Evolutionary conservation across 2,329 filamentous ascomycete species (phyloP).

Genomic region (Penicillium janthinellum): DNA sequence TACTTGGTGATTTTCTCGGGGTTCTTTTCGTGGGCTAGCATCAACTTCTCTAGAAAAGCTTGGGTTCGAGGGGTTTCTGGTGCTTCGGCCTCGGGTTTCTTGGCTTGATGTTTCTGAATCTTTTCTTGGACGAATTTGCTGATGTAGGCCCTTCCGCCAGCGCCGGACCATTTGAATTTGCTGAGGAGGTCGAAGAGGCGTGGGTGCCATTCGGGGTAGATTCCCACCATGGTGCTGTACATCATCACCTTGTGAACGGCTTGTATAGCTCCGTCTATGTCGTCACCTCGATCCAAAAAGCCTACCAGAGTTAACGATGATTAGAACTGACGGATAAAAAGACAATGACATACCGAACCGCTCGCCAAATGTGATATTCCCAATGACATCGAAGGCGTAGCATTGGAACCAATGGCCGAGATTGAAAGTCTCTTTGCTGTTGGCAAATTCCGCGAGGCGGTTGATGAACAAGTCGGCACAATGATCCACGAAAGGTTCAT

Average conservation of each 20-base stretch:
- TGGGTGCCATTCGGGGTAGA: conserved; percentile 47
- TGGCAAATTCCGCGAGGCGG: conserved; percentile 43
- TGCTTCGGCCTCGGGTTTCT: conserved; percentile 5
- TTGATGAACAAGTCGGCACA: conserved; percentile 47
- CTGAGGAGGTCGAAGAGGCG: conserved; percentile 36
- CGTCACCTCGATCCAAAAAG: conserved; percentile 51
- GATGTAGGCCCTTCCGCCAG: conserved; percentile 36
- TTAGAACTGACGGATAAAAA: no score
- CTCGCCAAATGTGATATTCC: conserved; percentile 50
- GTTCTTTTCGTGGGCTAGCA: conserved; percentile 45
- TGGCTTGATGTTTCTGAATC: conserved; percentile 9
- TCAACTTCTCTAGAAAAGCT: conserved; percentile 49
- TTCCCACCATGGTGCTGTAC: conserved; percentile 46
- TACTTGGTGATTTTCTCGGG: conserved; percentile 46
- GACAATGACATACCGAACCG: conserved; percentile 26
- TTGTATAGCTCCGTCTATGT: conserved; percentile 48
- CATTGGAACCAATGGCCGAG: conserved; percentile 42
- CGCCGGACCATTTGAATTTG: conserved; percentile 34
- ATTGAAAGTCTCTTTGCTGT: conserved; percentile 36
- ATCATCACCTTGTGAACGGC: conserved; percentile 39
- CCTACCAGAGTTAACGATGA: conserved; percentile 37
- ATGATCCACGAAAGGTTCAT: conserved; percentile 54
- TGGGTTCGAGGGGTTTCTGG: conserved; percentile 24
- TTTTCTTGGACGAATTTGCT: conserved; percentile 37
- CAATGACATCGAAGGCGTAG: conserved; percentile 50